Conservation (phyloP, 108 stramenopile genomes). For the Parietichytrium sp. region DNA sequence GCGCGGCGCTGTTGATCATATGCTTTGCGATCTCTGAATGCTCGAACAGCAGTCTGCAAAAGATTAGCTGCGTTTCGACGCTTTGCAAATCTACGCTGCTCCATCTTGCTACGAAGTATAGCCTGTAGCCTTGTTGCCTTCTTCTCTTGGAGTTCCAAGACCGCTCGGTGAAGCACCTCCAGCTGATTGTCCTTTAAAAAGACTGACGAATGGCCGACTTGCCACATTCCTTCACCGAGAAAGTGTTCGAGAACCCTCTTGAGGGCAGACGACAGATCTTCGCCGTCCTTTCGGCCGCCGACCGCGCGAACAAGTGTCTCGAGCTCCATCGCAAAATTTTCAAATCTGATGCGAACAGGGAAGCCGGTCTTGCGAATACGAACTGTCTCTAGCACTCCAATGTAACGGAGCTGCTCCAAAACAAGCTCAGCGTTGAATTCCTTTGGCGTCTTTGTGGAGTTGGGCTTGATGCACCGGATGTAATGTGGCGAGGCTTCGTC, state of each 20-base stretch:
- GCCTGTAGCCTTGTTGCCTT: not conserved
- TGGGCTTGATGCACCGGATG: slow-evolving; percentile 51
- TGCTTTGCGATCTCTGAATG: slow-evolving; percentile 1
- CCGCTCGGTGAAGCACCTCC: not conserved
- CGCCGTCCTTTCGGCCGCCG: not conserved
- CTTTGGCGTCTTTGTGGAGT: slow-evolving; percentile 1
- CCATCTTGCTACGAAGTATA: not conserved
- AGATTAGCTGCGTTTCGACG: not conserved
- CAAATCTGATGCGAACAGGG: slow-evolving; percentile 41
- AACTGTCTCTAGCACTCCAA: slow-evolving; percentile 50
- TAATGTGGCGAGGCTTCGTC: slow-evolving; percentile 25
- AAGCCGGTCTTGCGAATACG: slow-evolving; percentile 46
- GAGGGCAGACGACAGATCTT: not conserved
- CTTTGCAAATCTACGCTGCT: not conserved
- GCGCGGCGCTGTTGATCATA: not conserved
- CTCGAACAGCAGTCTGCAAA: not conserved
- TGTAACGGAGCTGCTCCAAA: slow-evolving; percentile 46
- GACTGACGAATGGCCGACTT: not conserved
- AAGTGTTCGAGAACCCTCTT: not conserved
- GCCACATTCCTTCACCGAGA: not conserved
- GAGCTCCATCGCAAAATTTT: slow-evolving; percentile 20
- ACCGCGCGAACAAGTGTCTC: not conserved
- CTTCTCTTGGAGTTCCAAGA: not conserved
- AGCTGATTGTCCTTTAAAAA: slow-evolving; percentile 1
- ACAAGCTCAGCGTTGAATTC: slow-evolving; percentile 41